A percentile compares a stretch with the other conserved stretches of the same genome.
phyloP scores from a whole-genome alignment of 1,284 basidiomycete species.

The Tilletiopsis washingtonensis region DNA sequence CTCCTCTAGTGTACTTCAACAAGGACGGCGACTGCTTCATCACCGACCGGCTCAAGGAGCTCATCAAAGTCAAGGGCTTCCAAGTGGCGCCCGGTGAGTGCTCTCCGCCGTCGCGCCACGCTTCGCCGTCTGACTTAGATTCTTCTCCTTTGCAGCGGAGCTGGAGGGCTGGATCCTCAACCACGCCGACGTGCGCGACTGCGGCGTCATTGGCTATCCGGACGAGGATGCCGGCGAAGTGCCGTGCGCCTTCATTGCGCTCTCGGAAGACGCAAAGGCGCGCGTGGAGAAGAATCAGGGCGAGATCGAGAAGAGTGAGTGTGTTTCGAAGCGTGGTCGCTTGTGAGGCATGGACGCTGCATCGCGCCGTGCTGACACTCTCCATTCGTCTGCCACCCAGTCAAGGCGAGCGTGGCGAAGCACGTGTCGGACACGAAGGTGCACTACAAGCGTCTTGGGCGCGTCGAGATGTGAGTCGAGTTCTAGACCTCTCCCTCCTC shows the following conservation, averaged over 20 bases:
- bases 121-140: neutral
- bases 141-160: slow-evolving; percentile 46
- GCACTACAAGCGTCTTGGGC: slow-evolving; percentile 61
- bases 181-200: slow-evolving; percentile 62
- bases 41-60: slow-evolving; percentile 25
- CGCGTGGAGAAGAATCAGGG: slow-evolving; percentile 5
- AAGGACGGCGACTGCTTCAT: slow-evolving; percentile 24
- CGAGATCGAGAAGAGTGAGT: no score
- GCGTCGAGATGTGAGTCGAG: slow-evolving; percentile 48
- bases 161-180: slow-evolving; percentile 66
- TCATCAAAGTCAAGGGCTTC: slow-evolving; percentile 23
- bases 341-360: no score
- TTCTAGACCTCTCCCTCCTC: neutral
- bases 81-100: slow-evolving; percentile 23
- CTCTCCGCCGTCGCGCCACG: neutral
- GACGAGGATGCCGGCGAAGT: slow-evolving; percentile 73
- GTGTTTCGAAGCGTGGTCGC: no score
- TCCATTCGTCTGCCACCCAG: no score
- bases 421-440: slow-evolving; percentile 64
- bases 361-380: no score
- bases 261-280: slow-evolving; percentile 50
- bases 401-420: slow-evolving; percentile 48
- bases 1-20: slow-evolving; percentile 15
- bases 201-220: slow-evolving; percentile 65
- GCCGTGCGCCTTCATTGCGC: slow-evolving; percentile 65